Evolutionary conservation across 805 yeast species (phyloP), one percentile per base, ranked within the genome.

Genomic region (Sugiyamaella boreocaroliniensis): DNA sequence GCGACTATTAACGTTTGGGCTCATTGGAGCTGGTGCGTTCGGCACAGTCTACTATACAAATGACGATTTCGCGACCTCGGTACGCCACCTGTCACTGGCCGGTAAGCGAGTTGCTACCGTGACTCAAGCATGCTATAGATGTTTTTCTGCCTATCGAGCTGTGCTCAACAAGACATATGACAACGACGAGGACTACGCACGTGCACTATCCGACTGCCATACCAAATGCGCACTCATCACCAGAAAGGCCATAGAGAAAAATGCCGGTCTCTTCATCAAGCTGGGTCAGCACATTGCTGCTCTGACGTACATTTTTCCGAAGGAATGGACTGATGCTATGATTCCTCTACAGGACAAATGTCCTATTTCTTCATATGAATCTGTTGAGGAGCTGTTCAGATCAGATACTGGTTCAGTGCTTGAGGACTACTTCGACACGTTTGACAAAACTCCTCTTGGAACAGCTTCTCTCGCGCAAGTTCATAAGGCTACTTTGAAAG

Each of bases 391-490:
- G 14, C 78, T 93, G 85, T 82, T 93, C 61, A 61, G 65, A 45
- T 64, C 67, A 1, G 99, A 93, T 66, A 71, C 86, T 57, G 89
- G 89, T 1, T 60, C 64, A 12, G 18, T 40, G 2, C 43, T 50
- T 10, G 77, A 75, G 16, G 93, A 86, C 0, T 59, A 81, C 43
- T 93, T 93, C 66, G 66, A 71, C 9, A 80, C 76, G 41, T 87
- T 93, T 63, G 78, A 84, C 54, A 76, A 78, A 0, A 68, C 65
- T 9, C 99, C 99, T 0, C 82, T 93, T 43, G 99, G 99, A 1
- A 95, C 88, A 4, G 99, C 99, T 0, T 88, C 97, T 0, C 74
- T 93, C 58, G 99, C 99, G 0, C 99, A 93, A 64, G 99, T 93
- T 4, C 98, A 93, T 69, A 71, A 74, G 20, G 99, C 95, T 0